Percentiles rank a stretch among this genome's conserved stretches.
These are phyloP conservation scores for Eragrostis curvula DNA, from an alignment of 176 grass and related monocot species.

Conservation along the genomic window DNA sequence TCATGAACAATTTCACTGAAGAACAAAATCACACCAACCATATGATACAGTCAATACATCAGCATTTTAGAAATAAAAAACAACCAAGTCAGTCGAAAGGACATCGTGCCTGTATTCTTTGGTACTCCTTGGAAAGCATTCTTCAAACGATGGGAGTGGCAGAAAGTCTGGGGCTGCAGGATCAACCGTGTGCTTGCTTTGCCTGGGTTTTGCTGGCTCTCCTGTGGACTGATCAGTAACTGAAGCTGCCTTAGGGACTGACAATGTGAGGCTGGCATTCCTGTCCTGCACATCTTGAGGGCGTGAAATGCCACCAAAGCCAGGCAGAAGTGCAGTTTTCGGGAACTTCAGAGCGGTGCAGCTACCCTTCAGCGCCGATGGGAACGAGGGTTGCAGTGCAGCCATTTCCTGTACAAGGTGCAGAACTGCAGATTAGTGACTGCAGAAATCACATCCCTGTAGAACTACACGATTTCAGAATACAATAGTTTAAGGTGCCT, in stretches of 20 bases:
- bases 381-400: conserved; percentile 65
- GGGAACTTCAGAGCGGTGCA: conserved; percentile 52
- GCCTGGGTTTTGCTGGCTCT: conserved; percentile 56
- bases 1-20: conserved; percentile 90
- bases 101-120: conserved; percentile 76
- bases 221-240: conserved; percentile 50
- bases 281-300: conserved; percentile 43
- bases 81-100: conserved; percentile 3
- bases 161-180: conserved; percentile 84
- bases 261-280: conserved; percentile 39
- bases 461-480: neutral
- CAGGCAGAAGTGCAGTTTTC: conserved; percentile 54
- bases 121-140: conserved; percentile 92
- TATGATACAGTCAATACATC: neutral
- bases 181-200: conserved; percentile 76
- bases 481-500: neutral
- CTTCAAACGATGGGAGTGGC: conserved; percentile 89
- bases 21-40: conserved; percentile 26
- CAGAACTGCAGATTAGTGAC: conserved; percentile 14
- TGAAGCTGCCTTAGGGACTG: conserved; percentile 57
- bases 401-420: conserved; percentile 68
- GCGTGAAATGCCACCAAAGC: conserved; percentile 45
- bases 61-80: neutral
- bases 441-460: neutral
- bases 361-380: conserved; percentile 56